Base-by-base conservation (phyloP, 495 filamentous ascomycete species). In the Aspergillus leporis region DNA sequence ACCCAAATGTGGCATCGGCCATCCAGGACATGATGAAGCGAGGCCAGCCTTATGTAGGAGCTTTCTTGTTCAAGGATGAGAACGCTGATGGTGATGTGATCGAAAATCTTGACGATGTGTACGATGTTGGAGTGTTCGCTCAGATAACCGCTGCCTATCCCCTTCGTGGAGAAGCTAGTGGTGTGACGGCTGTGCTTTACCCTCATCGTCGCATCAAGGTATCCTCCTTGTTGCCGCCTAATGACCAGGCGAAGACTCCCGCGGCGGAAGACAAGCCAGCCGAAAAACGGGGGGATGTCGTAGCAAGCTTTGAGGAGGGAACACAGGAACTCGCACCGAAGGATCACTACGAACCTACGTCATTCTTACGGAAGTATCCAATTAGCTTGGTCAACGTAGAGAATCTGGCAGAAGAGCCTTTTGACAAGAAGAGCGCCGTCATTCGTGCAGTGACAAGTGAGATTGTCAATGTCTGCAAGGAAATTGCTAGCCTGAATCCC, bases 401-500 rank as follows among this genome's bases (percentile, higher is more conserved):
- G 46, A 99, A 99, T 63, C 75, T 98, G 40, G 76, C 78, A 0
- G 94, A 99, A 66, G 88, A 96, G 65, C 87, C 90, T 0, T 88
- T 87, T 70, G 95, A 99, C 64, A 89, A 90, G 66, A 96, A 94
- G 71, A 92, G 85, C 62, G 85, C 85, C 16, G 82, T 92, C 21
- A 90, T 97, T 56, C 85, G 90, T 47, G 95, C 95, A 2, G 87
- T 98, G 38, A 96, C 92, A 18, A 94, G 90, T 69, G 95, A 99
- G 70, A 98, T 98, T 58, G 91, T 98, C 64, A 97, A 97, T 67
- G 93, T 96, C 7, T 97, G 96, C 82, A 97, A 96, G 71, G 92
- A 98, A 66, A 90, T 99, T 53, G 95, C 93, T 12, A 87, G 84
- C 53, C 80, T 97, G 69, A 99, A 98, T 73, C 88, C 86, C 47